A percentile compares a stretch with the other conserved stretches of the same genome.
Evolutionary conservation across 75 land plant genomes (phyloP).

Genomic region (Pinus taeda): DNA sequence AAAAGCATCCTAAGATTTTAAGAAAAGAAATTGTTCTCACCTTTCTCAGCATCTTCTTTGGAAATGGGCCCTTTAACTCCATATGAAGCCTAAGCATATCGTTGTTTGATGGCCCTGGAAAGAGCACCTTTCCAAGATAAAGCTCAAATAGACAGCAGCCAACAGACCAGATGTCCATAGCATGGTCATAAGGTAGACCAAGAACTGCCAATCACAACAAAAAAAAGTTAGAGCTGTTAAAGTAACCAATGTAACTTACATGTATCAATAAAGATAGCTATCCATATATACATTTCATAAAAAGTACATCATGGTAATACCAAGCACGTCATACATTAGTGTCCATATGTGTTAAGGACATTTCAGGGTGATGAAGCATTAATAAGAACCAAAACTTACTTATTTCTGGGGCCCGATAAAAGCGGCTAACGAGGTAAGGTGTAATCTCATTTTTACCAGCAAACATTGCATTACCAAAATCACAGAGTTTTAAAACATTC

Average conservation of each 20-base stretch:
- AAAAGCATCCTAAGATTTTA: slow-evolving; percentile 2
- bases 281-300: not conserved
- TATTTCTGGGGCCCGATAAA: slow-evolving; percentile 99
- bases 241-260: too few species aligned
- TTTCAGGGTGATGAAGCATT: not conserved
- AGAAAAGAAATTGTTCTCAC: slow-evolving; percentile 23
- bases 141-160: slow-evolving; percentile 99
- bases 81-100: slow-evolving; percentile 99
- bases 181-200: slow-evolving; percentile 98
- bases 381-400: slow-evolving; percentile 49
- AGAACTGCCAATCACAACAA: slow-evolving; percentile 70
- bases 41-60: slow-evolving; percentile 99
- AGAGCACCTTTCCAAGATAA: slow-evolving; percentile 91
- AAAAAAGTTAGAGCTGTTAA: not conserved
- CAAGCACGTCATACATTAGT: too few species aligned
- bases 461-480: slow-evolving; percentile 99
- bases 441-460: slow-evolving; percentile 99
- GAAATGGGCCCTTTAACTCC: slow-evolving; percentile 98
- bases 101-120: slow-evolving; percentile 96
- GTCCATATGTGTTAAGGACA: too few species aligned
- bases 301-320: not conserved
- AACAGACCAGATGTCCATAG: slow-evolving; percentile 99
- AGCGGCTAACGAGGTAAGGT: slow-evolving; percentile 99
- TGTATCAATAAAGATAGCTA: not conserved
- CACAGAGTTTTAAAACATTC: slow-evolving; percentile 97